Conservation (phyloP, 768 basidiomycete species). For the Tricholoma hemisulphureum region DNA sequence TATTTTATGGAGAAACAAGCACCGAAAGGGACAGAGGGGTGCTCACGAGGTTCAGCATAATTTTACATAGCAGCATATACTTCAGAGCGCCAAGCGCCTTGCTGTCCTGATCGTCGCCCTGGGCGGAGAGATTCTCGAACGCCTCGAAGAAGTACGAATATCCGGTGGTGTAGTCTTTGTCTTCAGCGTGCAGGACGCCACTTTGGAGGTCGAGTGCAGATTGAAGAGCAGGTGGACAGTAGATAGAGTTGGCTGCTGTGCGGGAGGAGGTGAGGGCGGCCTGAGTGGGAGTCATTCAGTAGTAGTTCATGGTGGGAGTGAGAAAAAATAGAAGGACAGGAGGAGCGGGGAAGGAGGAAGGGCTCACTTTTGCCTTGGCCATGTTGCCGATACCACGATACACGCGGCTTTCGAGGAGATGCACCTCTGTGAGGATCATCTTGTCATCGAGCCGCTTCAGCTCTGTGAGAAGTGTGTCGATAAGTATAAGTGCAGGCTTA, state of each 20-base stretch:
- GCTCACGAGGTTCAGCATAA: conserved; percentile 92
- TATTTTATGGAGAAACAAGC: not conserved
- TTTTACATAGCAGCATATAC: conserved; percentile 97
- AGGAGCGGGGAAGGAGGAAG: too few relatives aligned
- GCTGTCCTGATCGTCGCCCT: conserved; percentile 55
- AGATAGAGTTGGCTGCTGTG: conserved; percentile 94
- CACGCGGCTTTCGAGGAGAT: conserved; percentile 88
- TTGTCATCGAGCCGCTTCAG: conserved; percentile 95
- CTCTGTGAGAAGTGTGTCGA: conserved; percentile 87
- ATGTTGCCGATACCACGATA: conserved; percentile 89
- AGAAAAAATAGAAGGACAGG: not conserved
- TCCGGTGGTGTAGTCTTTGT: conserved; percentile 96
- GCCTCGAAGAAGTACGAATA: conserved; percentile 98
- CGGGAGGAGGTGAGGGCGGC: conserved; percentile 87
- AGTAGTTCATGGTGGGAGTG: not conserved
- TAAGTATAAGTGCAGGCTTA: conserved; percentile 75
- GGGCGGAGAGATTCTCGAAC: conserved; percentile 82
- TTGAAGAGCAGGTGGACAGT: conserved; percentile 58
- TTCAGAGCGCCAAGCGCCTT: conserved; percentile 83
- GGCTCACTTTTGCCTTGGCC: conserved; percentile 81
- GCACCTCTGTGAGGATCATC: conserved; percentile 95
- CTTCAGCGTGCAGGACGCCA: conserved; percentile 89
- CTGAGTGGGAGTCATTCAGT: conserved; percentile 31
- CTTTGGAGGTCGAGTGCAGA: conserved; percentile 52
- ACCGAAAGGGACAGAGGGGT: not conserved